Conservation (phyloP, 2,329 filamentous ascomycete genomes). For the Aspergillus hiratsukae region DNA sequence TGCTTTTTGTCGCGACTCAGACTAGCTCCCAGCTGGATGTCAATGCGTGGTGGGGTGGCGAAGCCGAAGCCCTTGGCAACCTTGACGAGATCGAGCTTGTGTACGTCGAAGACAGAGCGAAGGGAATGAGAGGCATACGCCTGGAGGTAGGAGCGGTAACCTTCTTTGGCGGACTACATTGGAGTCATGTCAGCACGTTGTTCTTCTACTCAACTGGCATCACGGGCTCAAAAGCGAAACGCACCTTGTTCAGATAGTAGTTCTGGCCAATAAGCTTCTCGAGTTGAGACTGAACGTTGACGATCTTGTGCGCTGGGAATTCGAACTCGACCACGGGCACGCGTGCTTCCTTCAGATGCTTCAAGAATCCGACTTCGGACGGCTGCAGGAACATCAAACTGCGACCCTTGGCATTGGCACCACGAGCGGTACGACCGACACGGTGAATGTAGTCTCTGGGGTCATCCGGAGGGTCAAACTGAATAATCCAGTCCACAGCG, state of each 20-base stretch:
- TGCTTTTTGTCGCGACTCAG: constrained; percentile 70
- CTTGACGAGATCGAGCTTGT: constrained; percentile 76
- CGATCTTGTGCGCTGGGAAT: constrained; percentile 85
- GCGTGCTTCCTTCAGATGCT: constrained; percentile 82
- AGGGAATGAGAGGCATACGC: constrained; percentile 86
- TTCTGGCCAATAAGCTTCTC: constrained; percentile 93
- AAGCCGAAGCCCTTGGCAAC: constrained; percentile 84
- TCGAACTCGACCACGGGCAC: constrained; percentile 96
- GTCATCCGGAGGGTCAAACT: constrained; percentile 92
- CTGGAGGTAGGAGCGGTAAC: constrained; percentile 87
- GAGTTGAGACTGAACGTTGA: constrained; percentile 84
- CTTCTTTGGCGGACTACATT: constrained; percentile 58
- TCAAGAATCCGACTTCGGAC: constrained; percentile 85
- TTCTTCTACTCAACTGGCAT: not conserved
- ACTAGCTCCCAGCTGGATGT: constrained; percentile 72
- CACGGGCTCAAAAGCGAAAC: constrained; percentile 10
- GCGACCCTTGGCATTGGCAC: constrained; percentile 75
- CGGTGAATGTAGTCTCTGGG: constrained; percentile 91
- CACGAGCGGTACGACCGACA: constrained; percentile 89
- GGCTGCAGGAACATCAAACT: constrained; percentile 92
- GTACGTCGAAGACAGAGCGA: constrained; percentile 77
- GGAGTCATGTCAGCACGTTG: not conserved
- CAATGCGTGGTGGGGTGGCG: constrained; percentile 68
- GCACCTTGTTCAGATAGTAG: constrained; percentile 89
- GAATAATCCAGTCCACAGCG: constrained; percentile 91